Percentiles rank a stretch among this genome's conserved stretches.
Evolutionary conservation across 2,329 filamentous ascomycete species (phyloP).

Genomic region (Talaromyces sp.): DNA sequence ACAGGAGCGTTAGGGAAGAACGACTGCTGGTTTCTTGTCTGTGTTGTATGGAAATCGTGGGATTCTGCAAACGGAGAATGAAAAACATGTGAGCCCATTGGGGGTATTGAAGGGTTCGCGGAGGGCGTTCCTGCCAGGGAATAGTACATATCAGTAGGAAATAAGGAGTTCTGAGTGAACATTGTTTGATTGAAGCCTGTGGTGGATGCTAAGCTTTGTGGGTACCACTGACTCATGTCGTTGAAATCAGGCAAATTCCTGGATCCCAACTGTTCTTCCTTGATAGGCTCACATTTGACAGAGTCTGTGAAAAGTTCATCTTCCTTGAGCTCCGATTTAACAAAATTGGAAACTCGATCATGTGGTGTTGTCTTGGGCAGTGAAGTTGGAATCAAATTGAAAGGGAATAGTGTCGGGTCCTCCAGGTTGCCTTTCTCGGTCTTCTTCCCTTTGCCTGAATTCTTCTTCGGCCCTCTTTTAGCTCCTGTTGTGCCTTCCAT

Average conservation of each 20-base stretch:
- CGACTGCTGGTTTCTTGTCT: neutral
- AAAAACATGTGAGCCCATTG: neutral
- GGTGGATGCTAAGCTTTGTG: neutral
- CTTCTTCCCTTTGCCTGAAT: conserved; percentile 1
- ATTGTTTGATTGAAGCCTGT: neutral
- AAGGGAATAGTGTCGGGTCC: neutral
- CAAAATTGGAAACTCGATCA: neutral
- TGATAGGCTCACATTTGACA: neutral
- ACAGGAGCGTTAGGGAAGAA: neutral
- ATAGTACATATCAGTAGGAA: neutral
- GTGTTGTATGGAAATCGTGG: neutral
- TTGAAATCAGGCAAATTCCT: neutral
- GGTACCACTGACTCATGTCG: neutral
- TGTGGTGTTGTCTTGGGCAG: neutral
- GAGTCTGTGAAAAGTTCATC: neutral
- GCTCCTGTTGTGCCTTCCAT: conserved; percentile 49
- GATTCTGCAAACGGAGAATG: neutral
- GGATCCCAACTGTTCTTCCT: neutral
- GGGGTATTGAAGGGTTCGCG: neutral
- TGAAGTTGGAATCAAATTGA: too few species aligned
- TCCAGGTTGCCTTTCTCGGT: neutral
- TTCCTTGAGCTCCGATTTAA: neutral
- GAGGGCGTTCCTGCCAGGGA: neutral
- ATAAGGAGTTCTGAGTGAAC: neutral
- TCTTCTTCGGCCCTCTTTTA: conserved; percentile 16